These are phyloP conservation scores for Monilinia vaccinii-corymbosi DNA, from an alignment of 2,329 filamentous ascomycete species.

Conservation along the genomic window DNA sequence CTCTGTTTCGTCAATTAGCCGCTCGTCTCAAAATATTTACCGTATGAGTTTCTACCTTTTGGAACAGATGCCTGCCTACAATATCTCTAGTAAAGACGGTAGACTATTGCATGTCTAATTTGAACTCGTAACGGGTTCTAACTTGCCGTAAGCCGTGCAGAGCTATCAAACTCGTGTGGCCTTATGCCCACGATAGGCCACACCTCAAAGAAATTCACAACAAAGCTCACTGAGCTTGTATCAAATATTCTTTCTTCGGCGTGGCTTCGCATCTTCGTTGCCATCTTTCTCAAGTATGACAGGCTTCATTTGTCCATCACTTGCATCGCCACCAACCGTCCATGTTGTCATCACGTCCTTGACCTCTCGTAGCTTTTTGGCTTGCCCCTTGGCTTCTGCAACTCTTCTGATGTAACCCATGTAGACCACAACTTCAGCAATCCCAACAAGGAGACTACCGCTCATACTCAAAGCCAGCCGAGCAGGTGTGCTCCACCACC, in stretches of 20 bases:
- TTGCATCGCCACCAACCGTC: constrained; percentile 43
- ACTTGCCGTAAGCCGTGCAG: background rate
- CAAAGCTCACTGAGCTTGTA: background rate
- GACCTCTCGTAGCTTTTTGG: constrained; percentile 51
- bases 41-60: background rate
- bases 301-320: constrained; percentile 17
- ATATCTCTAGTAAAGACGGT: background rate
- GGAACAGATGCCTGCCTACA: background rate
- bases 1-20: constrained; percentile 6
- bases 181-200: background rate
- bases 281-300: background rate
- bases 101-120: background rate
- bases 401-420: constrained; percentile 65
- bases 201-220: background rate
- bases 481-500: constrained; percentile 66
- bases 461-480: constrained; percentile 63
- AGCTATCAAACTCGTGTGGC: background rate
- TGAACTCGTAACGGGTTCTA: background rate
- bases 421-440: constrained; percentile 73
- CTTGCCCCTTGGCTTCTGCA: constrained; percentile 55
- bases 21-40: constrained; percentile 1
- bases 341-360: constrained; percentile 65
- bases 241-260: constrained; percentile 4
- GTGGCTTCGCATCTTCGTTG: constrained; percentile 1
- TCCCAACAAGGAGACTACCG: constrained; percentile 58